phyloP scores from a whole-genome alignment of 805 yeast genomes.

The Kazachstania africana region DNA sequence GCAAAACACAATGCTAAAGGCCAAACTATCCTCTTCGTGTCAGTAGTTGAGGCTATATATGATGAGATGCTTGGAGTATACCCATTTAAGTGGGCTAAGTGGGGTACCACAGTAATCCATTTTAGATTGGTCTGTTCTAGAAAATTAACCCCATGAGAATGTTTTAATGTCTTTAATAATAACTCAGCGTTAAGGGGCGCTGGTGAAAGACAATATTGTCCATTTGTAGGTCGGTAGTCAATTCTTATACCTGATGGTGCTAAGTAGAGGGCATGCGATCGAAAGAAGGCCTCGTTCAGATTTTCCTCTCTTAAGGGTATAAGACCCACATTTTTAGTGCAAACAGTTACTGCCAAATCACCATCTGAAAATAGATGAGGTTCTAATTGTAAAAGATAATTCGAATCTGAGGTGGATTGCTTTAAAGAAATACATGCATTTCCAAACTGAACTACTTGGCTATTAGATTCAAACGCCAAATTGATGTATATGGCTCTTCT shows the following conservation, averaged over 20 bases:
- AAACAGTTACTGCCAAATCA: constrained; percentile 29
- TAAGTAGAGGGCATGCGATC: constrained; percentile 33
- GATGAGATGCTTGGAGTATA: constrained; percentile 51
- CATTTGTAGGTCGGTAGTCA: constrained; percentile 27
- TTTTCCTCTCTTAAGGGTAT: constrained; percentile 22
- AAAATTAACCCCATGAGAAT: constrained; percentile 28
- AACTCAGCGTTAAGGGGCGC: constrained; percentile 33
- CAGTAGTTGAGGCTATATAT: constrained; percentile 39
- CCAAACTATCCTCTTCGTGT: constrained; percentile 53
- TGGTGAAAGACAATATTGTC: constrained; percentile 25
- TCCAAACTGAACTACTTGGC: constrained; percentile 38
- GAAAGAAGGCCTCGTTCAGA: constrained; percentile 14
- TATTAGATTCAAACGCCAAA: constrained; percentile 23
- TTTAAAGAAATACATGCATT: constrained; percentile 29
- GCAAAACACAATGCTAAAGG: constrained; percentile 55
- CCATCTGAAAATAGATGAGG: constrained; percentile 38
- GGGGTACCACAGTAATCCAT: constrained; percentile 64
- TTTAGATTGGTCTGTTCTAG: constrained; percentile 20
- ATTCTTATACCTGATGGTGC: constrained; percentile 48
- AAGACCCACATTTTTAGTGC: constrained; percentile 25
- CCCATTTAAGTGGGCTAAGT: constrained; percentile 55
- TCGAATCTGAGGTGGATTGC: not conserved
- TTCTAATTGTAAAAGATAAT: constrained; percentile 28
- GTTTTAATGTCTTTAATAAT: constrained; percentile 27
- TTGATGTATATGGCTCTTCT: constrained; percentile 30